Evolutionary conservation across 2,329 filamentous ascomycete genomes (phyloP), one percentile per base, ranked within the genome.

Genomic region (Daldinia eschscholtzii): DNA sequence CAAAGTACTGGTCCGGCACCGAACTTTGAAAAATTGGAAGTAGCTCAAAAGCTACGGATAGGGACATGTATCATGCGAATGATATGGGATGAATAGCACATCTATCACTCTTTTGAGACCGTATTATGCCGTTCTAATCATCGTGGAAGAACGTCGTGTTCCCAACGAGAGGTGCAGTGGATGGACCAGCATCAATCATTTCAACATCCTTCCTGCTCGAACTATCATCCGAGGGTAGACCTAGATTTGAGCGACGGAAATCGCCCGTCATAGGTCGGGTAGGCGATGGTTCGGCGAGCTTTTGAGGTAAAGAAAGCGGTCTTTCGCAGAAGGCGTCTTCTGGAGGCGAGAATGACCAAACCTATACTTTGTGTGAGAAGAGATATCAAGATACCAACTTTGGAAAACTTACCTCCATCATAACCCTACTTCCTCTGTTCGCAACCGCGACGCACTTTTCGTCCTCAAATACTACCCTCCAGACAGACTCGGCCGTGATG

Each of bases 361-460:
- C 93, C 93, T 97, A 68, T 52, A 48, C 59, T 52, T 9, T 42
- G 60, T 61, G 61, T 72, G 23, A 68, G 57, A 64, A 63, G 57
- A 41, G 30, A 6, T 55, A 26, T 7, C 10, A 30, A 37, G 7
- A 57, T 28, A 5, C 12, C 23, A 37, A 42, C 37, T 15, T 39
- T 23, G 50, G 30, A 35, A 35, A 10, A 80, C 90, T 83, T 83
- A 97, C 95, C 90, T 99, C 96, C 96, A 99, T 99, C 70, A 98
- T 92, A 0, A 97, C 98, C 70, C 94, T 90, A 63, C 90, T 91
- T 59, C 89, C 89, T 67, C 95, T 88, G 75, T 93, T 91, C 7
- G 96, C 96, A 86, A 99, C 92, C 35, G 97, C 95, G 33, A 99
- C 95, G 65, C 95, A 97, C 80, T 98, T 98, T 81, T 99, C 96